A percentile compares a stretch with the other conserved stretches of the same genome.
These are phyloP conservation scores for Solanum infundibuliforme DNA, from an alignment of 257 asterid species.

Conservation along the genomic window DNA sequence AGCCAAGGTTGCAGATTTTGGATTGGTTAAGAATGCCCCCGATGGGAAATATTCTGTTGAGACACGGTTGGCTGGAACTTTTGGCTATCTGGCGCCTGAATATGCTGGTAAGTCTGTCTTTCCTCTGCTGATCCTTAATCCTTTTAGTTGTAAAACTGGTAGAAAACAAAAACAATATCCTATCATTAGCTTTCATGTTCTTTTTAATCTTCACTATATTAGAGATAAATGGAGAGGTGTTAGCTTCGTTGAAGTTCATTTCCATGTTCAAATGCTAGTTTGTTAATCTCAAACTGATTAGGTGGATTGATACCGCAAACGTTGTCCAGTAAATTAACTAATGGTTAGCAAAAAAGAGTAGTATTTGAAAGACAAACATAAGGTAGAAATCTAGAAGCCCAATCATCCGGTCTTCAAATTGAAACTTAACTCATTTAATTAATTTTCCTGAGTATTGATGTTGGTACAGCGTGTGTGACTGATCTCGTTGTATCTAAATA, in stretches of 20 bases:
- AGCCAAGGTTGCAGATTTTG: constrained; percentile 96
- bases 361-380: neutral
- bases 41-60: constrained; percentile 90
- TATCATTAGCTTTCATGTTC: neutral
- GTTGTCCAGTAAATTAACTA: neutral
- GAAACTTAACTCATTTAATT: neutral
- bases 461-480: neutral
- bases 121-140: neutral
- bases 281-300: neutral
- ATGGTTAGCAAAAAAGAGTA: neutral
- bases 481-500: neutral
- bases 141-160: neutral
- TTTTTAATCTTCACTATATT: neutral
- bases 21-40: constrained; percentile 82
- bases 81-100: constrained; percentile 95
- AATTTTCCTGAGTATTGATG: neutral
- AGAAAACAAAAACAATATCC: neutral
- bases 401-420: neutral
- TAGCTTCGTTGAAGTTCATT: neutral
- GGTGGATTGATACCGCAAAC: neutral
- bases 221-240: neutral
- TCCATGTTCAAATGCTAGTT: neutral
- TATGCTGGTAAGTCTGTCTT: constrained; percentile 57
- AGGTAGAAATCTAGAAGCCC: neutral
- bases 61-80: constrained; percentile 89